Evolutionary conservation across 1,284 basidiomycete genomes (phyloP).

Genomic region (Boletus subluridellus): DNA sequence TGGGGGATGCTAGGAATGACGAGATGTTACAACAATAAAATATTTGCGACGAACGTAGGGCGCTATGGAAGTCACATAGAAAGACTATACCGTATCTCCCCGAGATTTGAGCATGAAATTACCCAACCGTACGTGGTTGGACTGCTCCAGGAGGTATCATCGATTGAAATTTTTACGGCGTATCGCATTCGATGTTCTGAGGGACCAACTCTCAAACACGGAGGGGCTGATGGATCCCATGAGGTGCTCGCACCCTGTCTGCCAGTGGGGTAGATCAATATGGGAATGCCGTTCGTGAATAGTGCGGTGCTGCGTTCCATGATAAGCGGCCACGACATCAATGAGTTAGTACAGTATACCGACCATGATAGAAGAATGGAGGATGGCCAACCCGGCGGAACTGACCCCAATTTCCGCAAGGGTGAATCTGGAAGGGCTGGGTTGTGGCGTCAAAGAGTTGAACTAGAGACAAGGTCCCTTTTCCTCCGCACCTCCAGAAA

Average conservation of each 20-base stretch:
- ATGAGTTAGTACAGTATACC: too few species aligned
- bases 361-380: too few species aligned
- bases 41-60: neutral
- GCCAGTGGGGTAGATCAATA: neutral
- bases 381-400: neutral
- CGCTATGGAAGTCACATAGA: neutral
- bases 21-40: neutral
- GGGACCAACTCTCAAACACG: neutral
- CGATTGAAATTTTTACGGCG: neutral
- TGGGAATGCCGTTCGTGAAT: neutral
- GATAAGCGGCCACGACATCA: neutral
- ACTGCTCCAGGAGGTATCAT: neutral
- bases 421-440: neutral
- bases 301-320: neutral
- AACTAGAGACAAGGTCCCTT: neutral
- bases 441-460: neutral
- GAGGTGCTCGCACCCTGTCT: neutral
- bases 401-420: neutral
- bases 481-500: neutral
- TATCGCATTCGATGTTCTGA: neutral
- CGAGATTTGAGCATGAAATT: neutral
- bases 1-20: neutral
- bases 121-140: neutral
- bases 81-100: neutral
- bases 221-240: neutral